These are phyloP conservation scores for Picea mariana DNA, from an alignment of 83 land plant genomes.

Conservation along the genomic window DNA sequence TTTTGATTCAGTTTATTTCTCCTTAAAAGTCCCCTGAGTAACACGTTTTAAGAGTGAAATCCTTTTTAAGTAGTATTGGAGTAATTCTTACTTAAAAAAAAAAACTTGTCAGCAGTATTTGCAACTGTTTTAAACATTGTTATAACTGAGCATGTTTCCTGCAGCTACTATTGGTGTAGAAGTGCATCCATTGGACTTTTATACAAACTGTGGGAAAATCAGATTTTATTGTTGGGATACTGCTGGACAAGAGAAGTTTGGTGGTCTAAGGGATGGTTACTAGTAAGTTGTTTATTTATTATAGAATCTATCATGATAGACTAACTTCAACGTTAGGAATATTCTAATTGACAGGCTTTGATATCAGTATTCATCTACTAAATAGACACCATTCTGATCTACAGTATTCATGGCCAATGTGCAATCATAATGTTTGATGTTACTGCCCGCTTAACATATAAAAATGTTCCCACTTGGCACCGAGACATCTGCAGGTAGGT, in stretches of 20 bases:
- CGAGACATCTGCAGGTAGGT: slow-evolving; percentile 41
- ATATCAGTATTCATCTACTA: background rate
- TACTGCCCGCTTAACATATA: slow-evolving; percentile 42
- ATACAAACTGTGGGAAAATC: slow-evolving; percentile 72
- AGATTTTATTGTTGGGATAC: slow-evolving; percentile 88
- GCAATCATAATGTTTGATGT: too few species aligned
- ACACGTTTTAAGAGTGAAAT: too few species aligned
- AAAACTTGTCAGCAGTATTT: too few species aligned
- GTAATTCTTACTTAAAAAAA: too few species aligned
- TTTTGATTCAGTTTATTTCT: too few species aligned
- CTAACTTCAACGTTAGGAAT: background rate
- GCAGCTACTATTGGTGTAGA: slow-evolving; percentile 86
- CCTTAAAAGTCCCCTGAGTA: too few species aligned
- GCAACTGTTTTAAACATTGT: too few species aligned
- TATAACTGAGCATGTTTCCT: too few species aligned
- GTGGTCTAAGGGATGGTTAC: slow-evolving; percentile 82
- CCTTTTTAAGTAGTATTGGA: too few species aligned
- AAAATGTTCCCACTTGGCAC: slow-evolving; percentile 50
- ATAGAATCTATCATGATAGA: background rate
- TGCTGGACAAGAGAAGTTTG: slow-evolving; percentile 83
- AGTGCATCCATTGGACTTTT: slow-evolving; percentile 79
- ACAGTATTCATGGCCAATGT: slow-evolving; percentile 47
- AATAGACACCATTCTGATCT: background rate
- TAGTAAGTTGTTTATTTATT: slow-evolving; percentile 33
- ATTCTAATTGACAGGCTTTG: background rate